phyloP scores from a whole-genome alignment of 2,329 filamentous ascomycete species.

The Verticillium dahliae region DNA sequence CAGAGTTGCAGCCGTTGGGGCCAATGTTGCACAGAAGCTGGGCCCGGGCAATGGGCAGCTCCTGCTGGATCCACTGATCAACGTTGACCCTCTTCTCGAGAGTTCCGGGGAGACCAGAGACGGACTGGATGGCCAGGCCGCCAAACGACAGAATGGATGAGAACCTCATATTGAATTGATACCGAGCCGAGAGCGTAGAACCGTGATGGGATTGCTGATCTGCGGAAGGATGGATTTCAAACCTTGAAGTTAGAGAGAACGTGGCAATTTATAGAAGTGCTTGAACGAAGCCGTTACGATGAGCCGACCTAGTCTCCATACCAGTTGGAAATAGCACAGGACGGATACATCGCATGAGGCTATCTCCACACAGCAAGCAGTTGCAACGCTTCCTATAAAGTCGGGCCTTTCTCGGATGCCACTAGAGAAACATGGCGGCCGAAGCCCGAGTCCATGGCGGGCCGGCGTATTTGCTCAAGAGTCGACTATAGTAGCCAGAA shows the following conservation, averaged over 20 bases:
- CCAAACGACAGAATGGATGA: conserved; percentile 42
- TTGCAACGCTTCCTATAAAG: background rate
- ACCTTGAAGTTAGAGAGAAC: background rate
- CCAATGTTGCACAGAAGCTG: conserved; percentile 56
- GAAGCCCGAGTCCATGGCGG: background rate
- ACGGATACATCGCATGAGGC: background rate
- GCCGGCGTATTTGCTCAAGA: background rate
- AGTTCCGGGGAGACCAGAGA: conserved; percentile 36
- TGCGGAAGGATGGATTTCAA: background rate
- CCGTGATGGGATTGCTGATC: background rate
- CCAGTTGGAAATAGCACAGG: background rate
- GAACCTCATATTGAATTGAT: conserved; percentile 43
- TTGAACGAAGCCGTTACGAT: background rate
- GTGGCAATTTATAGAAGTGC: background rate
- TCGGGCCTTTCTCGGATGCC: conserved; percentile 1
- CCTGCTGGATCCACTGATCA: conserved; percentile 44
- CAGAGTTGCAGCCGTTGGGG: conserved; percentile 40
- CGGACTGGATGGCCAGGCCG: conserved; percentile 42
- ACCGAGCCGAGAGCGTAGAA: background rate
- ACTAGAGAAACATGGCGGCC: background rate
- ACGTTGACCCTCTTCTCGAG: conserved; percentile 28
- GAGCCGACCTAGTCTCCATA: background rate
- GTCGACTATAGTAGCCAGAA: background rate
- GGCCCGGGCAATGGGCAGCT: conserved; percentile 43
- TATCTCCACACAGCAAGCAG: background rate